Evolutionary conservation across 495 filamentous ascomycete species (phyloP).

Genomic region (Tuber indicum): DNA sequence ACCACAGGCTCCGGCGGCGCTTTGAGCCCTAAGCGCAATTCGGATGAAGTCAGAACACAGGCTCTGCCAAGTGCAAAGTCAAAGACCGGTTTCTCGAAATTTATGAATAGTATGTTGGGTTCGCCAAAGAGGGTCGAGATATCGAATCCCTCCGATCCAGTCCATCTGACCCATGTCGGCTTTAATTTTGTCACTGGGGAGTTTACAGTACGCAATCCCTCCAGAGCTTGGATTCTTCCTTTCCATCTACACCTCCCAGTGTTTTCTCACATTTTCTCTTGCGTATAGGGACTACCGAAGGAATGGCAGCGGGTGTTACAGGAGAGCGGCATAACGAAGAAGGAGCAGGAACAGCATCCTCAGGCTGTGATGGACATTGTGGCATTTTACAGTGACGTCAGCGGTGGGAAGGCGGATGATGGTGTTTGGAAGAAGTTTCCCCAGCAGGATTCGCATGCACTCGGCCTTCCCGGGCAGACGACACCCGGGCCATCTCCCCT

Average conservation of each 20-base stretch:
- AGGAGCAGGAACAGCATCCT: constrained; percentile 90
- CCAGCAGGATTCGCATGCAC: constrained; percentile 46
- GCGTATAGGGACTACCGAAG: constrained; percentile 73
- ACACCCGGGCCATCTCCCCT: constrained; percentile 45
- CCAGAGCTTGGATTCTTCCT: constrained; percentile 20
- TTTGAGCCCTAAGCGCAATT: constrained; percentile 67
- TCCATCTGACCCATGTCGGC: constrained; percentile 95
- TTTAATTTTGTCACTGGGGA: constrained; percentile 95
- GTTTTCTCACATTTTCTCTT: constrained; percentile 25
- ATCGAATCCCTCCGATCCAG: constrained; percentile 90
- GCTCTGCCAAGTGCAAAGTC: constrained; percentile 53
- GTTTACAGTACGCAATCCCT: constrained; percentile 66
- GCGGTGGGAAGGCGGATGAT: constrained; percentile 70
- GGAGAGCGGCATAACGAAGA: constrained; percentile 92
- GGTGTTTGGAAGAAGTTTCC: constrained; percentile 94
- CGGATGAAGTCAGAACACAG: constrained; percentile 67
- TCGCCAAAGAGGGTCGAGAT: constrained; percentile 87
- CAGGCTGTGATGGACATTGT: constrained; percentile 92
- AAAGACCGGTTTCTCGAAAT: constrained; percentile 88
- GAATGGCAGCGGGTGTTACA: constrained; percentile 96
- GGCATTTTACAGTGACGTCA: constrained; percentile 90
- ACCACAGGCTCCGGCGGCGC: constrained; percentile 38
- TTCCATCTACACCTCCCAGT: constrained; percentile 37
- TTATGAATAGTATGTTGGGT: constrained; percentile 87
- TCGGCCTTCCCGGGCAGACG: constrained; percentile 24